phyloP scores from a whole-genome alignment of 1,284 basidiomycete species.

The Ganoderma multipileum region DNA sequence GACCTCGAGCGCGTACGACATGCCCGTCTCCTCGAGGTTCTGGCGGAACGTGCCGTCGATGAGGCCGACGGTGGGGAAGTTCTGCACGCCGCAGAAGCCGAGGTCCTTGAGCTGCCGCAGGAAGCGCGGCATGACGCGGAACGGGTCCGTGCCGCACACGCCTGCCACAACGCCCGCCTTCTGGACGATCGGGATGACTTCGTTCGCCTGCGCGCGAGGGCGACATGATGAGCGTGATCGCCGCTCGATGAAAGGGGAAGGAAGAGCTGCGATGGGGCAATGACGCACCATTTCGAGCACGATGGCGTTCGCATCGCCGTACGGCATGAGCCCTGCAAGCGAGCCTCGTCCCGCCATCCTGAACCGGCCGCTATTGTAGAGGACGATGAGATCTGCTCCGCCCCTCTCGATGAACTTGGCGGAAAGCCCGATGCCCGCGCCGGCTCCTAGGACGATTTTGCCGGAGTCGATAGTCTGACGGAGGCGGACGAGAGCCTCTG shows the following conservation, averaged over 20 bases:
- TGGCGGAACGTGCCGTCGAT: slow-evolving; percentile 35
- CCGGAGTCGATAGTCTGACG: slow-evolving; percentile 30
- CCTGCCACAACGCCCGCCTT: slow-evolving; percentile 31
- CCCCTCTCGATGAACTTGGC: slow-evolving; percentile 36
- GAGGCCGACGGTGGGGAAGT: slow-evolving; percentile 37
- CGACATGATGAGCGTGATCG: slow-evolving; percentile 1
- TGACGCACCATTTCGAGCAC: slow-evolving; percentile 33
- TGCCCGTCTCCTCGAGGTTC: slow-evolving; percentile 36
- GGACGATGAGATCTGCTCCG: slow-evolving; percentile 35
- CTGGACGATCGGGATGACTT: slow-evolving; percentile 32
- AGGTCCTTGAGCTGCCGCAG: slow-evolving; percentile 30
- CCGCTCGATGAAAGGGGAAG: neutral
- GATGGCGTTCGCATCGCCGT: slow-evolving; percentile 35
- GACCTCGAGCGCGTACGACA: slow-evolving; percentile 35
- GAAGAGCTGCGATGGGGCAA: no score
- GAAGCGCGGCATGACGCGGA: slow-evolving; percentile 35
- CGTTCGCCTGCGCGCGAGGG: slow-evolving; percentile 27
- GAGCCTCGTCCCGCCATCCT: slow-evolving; percentile 36
- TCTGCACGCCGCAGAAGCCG: slow-evolving; percentile 38
- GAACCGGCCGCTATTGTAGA: slow-evolving; percentile 37
- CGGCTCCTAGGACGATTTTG: slow-evolving; percentile 32
- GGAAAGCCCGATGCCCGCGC: slow-evolving; percentile 35
- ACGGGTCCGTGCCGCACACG: slow-evolving; percentile 36
- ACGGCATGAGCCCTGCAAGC: slow-evolving; percentile 35
- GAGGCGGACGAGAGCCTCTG: slow-evolving; percentile 29